Evolutionary conservation across 163 green algal genomes (phyloP).

Genomic region (Chloromonas sp.): DNA sequence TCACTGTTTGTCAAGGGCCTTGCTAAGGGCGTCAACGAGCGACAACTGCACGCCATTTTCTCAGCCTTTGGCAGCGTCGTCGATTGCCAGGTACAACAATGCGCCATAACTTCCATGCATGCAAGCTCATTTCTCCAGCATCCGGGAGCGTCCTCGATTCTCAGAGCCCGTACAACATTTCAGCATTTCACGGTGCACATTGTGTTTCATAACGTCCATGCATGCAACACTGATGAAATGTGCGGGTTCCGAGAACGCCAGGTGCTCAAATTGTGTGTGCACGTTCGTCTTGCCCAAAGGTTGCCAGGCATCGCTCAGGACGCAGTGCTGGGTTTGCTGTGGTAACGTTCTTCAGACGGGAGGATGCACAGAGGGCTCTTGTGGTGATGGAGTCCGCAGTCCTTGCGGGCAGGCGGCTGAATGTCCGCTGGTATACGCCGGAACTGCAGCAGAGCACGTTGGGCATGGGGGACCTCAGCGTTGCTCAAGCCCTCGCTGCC

Average conservation of each 20-base stretch:
- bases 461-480: background rate
- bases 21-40: conserved; percentile 14
- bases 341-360: conserved; percentile 17
- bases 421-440: conserved; percentile 10
- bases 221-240: too few relatives aligned
- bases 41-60: conserved; percentile 25
- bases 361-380: conserved; percentile 16
- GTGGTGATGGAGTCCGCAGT: conserved; percentile 12
- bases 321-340: conserved; percentile 22
- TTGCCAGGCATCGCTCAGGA: conserved; percentile 19
- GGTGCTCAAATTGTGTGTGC: too few relatives aligned
- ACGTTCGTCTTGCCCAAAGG: background rate
- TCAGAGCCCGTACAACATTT: too few relatives aligned
- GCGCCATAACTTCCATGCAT: background rate
- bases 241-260: too few relatives aligned
- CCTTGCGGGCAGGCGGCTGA: conserved; percentile 19
- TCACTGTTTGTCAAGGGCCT: conserved; percentile 20
- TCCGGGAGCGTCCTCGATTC: too few relatives aligned
- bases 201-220: too few relatives aligned
- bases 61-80: conserved; percentile 21
- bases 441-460: background rate
- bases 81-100: conserved; percentile 15
- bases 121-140: too few relatives aligned
- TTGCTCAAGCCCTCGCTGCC: background rate
- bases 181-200: too few relatives aligned